Evolutionary conservation across 2,329 filamentous ascomycete genomes (phyloP), one percentile per base, ranked within the genome.

Genomic region (Lachnellula arida): DNA sequence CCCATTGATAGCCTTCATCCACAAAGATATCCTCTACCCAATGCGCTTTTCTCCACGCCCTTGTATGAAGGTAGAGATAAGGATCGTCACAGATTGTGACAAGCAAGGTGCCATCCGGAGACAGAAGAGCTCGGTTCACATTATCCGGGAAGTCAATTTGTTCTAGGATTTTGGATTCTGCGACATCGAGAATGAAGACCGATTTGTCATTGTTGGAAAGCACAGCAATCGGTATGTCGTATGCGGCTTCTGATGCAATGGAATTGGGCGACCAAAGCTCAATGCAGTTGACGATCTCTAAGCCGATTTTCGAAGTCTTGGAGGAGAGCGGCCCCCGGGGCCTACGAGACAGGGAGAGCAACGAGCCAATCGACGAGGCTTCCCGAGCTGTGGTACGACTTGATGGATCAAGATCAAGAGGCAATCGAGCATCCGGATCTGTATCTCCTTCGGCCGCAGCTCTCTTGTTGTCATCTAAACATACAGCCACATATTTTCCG

Each of bases 101-200:
- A 19, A 97, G 78, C 11, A 93, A 74, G 19, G 80, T 81, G 1
- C 92, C 93, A 69, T 97, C 88, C 0, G 93, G 94, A 6, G 93
- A 97, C 51, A 99, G 86, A n/a, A 92, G 84, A 35, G 92, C 90
- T 67, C 95, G 91, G 67, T 99, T 99, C 75, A 97, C 93, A 61
- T 86, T 88, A 68, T 93, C 88, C 5, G 89, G 87, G 61, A 96
- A 87, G 4, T 82, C 79, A 52, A 97, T 75, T 44, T 85, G 80
- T 53, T 89, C 84, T 22, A 95, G 74, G 37, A 87, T 78, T 57
- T 88, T 78, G 14, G 84, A 81, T 51, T 86, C 82, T 28, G 81
- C 77, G 19, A 97, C 76, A 49, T 86, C 88, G 68, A 95, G 90
- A n/a, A 97, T 75, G 28, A 87, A 87, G 55, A 97, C 88, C 1